Evolutionary conservation across 2,329 filamentous ascomycete species (phyloP).

Genomic region (Sclerotinia borealis): DNA sequence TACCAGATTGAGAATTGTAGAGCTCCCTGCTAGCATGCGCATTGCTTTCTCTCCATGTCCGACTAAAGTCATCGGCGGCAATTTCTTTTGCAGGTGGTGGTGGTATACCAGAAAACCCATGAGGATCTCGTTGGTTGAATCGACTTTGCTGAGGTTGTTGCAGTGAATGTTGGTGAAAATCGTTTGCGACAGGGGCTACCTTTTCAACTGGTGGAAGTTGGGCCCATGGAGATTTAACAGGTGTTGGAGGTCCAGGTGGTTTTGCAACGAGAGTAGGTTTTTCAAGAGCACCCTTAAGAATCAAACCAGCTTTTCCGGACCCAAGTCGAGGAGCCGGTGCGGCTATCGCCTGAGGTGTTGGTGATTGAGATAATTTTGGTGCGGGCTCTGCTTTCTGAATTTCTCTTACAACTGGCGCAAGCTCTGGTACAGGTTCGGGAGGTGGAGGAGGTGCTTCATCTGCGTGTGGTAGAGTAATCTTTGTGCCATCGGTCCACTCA

Average conservation of each 20-base stretch:
- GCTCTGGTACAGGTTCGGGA: conserved; percentile 27
- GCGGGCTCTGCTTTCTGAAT: conserved; percentile 19
- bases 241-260: conserved; percentile 58
- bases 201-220: conserved; percentile 78
- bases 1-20: conserved; percentile 91
- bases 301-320: conserved; percentile 47
- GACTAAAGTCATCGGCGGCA: conserved; percentile 86
- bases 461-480: conserved; percentile 63
- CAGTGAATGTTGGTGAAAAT: conserved; percentile 40
- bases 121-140: conserved; percentile 48
- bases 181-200: conserved; percentile 61
- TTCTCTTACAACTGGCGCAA: conserved; percentile 23
- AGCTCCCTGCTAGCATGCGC: conserved; percentile 64
- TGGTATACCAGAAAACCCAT: conserved; percentile 48
- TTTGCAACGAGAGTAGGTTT: conserved; percentile 71
- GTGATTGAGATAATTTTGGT: conserved; percentile 28
- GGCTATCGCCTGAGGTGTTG: conserved; percentile 28
- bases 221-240: conserved; percentile 89
- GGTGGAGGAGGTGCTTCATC: conserved; percentile 41
- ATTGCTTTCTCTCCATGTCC: conserved; percentile 71
- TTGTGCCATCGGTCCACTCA: conserved; percentile 84
- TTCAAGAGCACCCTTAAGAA: conserved; percentile 61
- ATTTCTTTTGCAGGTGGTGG: conserved; percentile 69
- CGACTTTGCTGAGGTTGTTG: conserved; percentile 41
- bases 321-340: conserved; percentile 30